Evolutionary conservation across 495 filamentous ascomycete genomes (phyloP).

Genomic region (Clavariopsis aquatica): DNA sequence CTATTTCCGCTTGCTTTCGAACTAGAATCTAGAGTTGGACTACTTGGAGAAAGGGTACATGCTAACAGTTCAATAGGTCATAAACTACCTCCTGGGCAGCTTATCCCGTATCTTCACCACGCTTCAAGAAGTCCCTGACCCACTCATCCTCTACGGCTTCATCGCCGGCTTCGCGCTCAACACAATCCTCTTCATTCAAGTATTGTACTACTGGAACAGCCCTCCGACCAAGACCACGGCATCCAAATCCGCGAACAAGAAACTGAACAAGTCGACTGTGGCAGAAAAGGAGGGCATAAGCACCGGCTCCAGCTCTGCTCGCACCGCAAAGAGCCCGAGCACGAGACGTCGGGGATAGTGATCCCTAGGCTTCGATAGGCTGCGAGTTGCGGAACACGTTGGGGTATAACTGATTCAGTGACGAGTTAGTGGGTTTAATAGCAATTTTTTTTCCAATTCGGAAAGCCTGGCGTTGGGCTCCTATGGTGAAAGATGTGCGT

Average conservation of each 20-base stretch:
- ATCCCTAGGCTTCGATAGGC: no score
- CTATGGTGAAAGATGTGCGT: no score
- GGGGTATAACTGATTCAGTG: no score
- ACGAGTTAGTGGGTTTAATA: no score
- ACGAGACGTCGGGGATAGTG: conserved; percentile 35
- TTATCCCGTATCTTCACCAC: conserved; percentile 96
- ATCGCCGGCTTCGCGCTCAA: conserved; percentile 87
- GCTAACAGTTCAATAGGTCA: conserved; percentile 63
- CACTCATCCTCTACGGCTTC: conserved; percentile 91
- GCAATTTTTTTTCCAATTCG: no score
- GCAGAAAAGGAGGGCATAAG: conserved; percentile 14
- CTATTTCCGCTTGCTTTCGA: neutral
- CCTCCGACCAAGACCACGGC: conserved; percentile 53
- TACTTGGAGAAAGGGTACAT: neutral
- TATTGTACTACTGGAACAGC: conserved; percentile 95
- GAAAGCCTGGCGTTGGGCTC: no score
- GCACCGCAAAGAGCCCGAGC: conserved; percentile 31
- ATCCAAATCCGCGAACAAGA: conserved; percentile 34
- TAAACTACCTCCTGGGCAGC: conserved; percentile 93
- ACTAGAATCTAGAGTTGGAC: neutral
- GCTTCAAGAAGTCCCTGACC: conserved; percentile 91
- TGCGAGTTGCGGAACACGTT: no score
- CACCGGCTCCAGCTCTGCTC: conserved; percentile 14
- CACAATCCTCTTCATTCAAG: conserved; percentile 80
- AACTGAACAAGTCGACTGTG: conserved; percentile 29